Conservation (phyloP, 2,329 filamentous ascomycete species). For the Stagonosporopsis chrysanthemi region DNA sequence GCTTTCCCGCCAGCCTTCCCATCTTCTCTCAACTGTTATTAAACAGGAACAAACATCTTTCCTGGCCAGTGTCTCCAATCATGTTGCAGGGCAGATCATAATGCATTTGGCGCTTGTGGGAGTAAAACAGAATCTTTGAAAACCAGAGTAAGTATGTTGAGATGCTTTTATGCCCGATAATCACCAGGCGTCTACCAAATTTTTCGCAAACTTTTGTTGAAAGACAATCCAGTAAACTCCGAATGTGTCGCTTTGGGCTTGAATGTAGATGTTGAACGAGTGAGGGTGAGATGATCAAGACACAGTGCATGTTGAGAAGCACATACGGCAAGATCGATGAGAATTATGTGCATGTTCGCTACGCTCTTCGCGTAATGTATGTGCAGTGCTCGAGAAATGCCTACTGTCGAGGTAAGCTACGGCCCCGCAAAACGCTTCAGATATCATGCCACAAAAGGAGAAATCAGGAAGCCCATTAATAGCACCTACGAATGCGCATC, state of each 20-base stretch:
- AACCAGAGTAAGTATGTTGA: slow-evolving; percentile 8
- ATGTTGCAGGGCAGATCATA: neutral
- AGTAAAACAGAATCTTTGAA: neutral
- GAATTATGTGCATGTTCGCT: slow-evolving; percentile 11
- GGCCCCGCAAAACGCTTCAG: slow-evolving; percentile 10
- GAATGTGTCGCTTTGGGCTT: slow-evolving; percentile 12
- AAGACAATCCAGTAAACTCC: neutral
- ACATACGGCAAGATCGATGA: slow-evolving; percentile 13
- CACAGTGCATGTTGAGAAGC: slow-evolving; percentile 28
- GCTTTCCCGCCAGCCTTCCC: neutral
- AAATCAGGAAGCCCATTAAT: slow-evolving; percentile 5
- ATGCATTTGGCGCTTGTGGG: neutral
- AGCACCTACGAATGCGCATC: slow-evolving; percentile 53
- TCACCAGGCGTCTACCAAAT: neutral
- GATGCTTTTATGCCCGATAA: neutral
- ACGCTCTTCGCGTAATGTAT: slow-evolving; percentile 8
- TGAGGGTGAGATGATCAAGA: slow-evolving; percentile 2
- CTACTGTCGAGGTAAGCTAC: slow-evolving; percentile 21
- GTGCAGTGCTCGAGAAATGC: slow-evolving; percentile 9
- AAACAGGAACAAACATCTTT: neutral
- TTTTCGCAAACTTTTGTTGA: slow-evolving; percentile 3
- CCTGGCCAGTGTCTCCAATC: neutral
- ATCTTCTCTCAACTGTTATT: neutral
- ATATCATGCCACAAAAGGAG: slow-evolving; percentile 9
- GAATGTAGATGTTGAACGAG: neutral